phyloP scores from a whole-genome alignment of 345 rosid species.

The Melaleuca alternifolia region DNA sequence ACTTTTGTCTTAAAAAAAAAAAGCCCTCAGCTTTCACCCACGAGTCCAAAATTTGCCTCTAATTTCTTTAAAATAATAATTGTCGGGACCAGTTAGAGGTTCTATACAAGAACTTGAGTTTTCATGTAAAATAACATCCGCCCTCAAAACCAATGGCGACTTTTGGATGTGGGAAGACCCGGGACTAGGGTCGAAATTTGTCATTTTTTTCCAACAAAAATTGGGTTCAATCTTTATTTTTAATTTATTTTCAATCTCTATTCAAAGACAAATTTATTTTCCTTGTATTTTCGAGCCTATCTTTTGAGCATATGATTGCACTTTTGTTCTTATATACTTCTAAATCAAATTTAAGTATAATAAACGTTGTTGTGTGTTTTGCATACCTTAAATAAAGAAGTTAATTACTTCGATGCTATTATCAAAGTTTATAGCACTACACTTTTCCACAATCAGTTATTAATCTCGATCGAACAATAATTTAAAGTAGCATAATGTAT shows the following conservation, averaged over 20 bases:
- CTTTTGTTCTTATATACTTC: background rate
- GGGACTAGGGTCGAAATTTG: accelerated
- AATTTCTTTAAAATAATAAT: background rate
- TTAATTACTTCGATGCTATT: background rate
- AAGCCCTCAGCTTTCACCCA: background rate
- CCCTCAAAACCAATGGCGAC: accelerated
- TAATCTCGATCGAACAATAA: background rate
- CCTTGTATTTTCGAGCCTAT: background rate
- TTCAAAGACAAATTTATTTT: background rate
- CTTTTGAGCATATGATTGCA: background rate
- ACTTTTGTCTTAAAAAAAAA: background rate
- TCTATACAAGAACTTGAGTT: background rate
- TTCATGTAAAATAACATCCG: too few relatives aligned
- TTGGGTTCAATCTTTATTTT: background rate
- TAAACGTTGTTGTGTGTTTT: background rate
- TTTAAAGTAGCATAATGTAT: background rate
- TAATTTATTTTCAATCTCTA: background rate
- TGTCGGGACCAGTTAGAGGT: background rate
- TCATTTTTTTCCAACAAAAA: background rate
- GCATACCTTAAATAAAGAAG: background rate
- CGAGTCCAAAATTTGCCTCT: background rate
- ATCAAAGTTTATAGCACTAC: background rate
- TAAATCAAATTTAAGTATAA: background rate
- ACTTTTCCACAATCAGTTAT: background rate
- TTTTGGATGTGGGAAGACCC: background rate